Conservation (phyloP, 345 rosid species). For the Gossypium thurberi region DNA sequence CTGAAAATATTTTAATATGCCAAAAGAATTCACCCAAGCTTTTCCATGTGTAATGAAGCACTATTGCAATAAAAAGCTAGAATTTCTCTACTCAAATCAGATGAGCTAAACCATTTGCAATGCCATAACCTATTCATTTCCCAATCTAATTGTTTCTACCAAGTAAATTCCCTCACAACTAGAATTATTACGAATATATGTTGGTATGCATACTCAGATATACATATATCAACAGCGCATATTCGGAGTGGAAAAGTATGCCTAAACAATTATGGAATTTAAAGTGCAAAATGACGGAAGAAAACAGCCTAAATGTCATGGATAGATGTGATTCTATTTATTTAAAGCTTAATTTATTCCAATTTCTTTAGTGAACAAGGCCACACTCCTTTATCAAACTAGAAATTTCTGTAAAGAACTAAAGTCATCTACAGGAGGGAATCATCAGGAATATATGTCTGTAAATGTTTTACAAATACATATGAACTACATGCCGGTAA, state of each 20-base stretch:
- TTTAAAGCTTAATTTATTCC: background rate
- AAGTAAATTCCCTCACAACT: background rate
- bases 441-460: background rate
- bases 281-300: background rate
- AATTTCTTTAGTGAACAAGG: background rate
- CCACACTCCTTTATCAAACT: background rate
- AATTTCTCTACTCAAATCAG: background rate
- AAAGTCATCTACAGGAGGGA: background rate
- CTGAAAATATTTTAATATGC: slow-evolving; percentile 30
- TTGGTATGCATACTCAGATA: background rate
- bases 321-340: background rate
- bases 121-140: background rate
- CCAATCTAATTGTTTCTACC: background rate
- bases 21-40: slow-evolving; percentile 12
- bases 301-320: background rate
- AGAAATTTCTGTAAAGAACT: background rate
- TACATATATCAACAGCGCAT: background rate
- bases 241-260: background rate
- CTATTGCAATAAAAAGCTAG: background rate
- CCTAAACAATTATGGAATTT: background rate
- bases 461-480: background rate
- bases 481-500: background rate
- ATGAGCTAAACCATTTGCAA: background rate
- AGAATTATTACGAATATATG: background rate
- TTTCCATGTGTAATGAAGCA: background rate